Evolutionary conservation across 169 alveolate species (phyloP), one percentile per base, ranked within the genome.

Genomic region (Toxoplasma gondii): DNA sequence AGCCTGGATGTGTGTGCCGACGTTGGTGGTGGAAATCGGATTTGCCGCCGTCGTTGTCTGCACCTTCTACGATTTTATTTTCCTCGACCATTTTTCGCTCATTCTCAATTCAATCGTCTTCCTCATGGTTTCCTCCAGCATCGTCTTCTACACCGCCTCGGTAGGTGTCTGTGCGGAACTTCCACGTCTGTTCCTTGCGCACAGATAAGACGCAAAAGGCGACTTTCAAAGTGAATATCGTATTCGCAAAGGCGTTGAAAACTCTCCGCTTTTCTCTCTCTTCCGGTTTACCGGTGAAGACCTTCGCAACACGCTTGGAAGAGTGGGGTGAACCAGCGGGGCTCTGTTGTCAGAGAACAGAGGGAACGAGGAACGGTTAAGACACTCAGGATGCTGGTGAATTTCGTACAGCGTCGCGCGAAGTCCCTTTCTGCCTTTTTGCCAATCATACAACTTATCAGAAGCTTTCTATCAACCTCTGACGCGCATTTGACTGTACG

Each of bases 1-100:
- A 81, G 95, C 78, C 27, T 84, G 93, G 93, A 86, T 92, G 92
- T 86, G 93, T 74, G 19, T 92, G 36, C 95, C 95, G 36, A 92
- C 92, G 12, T 83, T 92, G 84, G 83, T 92, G 4, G 92, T 92
- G 34, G 93, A 39, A 17, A 31, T 92, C 45, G 95, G 93, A 24
- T 54, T 92, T 34, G 53, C 54, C 22, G 92, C 88, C 43, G 82
- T 69, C 12, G 83, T 88, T 7, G 86, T 83, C 36, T 84, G 91
- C 34, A 92, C 95, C 78, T 92, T 92, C 87, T 43, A 88, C 88
- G 88, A 92, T 31, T 86, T 84, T 88, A 88, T 88, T n/a, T 92
- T 92, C 44, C 83, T 92, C 80, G 95, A 92, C 44, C 86, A 64
- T 31, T 92, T 92, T 44, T 86, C 92, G 1, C 49, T 86, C 34